phyloP scores from a whole-genome alignment of 768 basidiomycete species.

The Amanita pallidorosea region DNA sequence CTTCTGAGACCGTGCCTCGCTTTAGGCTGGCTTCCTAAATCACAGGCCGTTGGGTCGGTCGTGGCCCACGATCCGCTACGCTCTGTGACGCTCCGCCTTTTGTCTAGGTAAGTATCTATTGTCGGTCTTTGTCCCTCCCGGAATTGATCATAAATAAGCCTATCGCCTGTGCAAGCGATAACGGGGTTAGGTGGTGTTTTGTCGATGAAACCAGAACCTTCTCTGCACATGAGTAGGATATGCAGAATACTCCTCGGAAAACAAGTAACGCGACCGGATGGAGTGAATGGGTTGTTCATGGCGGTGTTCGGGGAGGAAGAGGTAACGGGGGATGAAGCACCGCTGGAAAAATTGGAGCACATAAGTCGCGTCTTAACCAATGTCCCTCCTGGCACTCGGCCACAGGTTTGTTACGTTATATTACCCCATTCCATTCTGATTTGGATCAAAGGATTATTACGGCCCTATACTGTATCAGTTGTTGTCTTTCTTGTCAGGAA shows the following conservation, averaged over 20 bases:
- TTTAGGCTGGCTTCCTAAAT: constrained; percentile 67
- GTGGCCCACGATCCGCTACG: constrained; percentile 37
- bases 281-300: constrained; percentile 56
- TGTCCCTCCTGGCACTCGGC: constrained; percentile 44
- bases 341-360: constrained; percentile 64
- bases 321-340: constrained; percentile 33
- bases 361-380: constrained; percentile 52
- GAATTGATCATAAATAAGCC: constrained; percentile 25
- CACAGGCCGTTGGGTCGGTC: constrained; percentile 23
- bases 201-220: constrained; percentile 29
- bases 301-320: constrained; percentile 63
- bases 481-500: constrained; percentile 35
- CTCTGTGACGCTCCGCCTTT: constrained; percentile 41
- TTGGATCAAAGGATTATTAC: constrained; percentile 47
- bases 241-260: constrained; percentile 56
- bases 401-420: constrained; percentile 36
- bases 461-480: constrained; percentile 41
- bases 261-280: constrained; percentile 61
- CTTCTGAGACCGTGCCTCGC: constrained; percentile 49
- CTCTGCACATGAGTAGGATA: constrained; percentile 43
- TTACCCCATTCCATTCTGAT: not conserved
- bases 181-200: constrained; percentile 52
- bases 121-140: constrained; percentile 7
- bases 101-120: constrained; percentile 45
- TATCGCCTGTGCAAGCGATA: constrained; percentile 59